Evolutionary conservation across 306 rosid species (phyloP).

Genomic region (Astragalus glycyphyllos): DNA sequence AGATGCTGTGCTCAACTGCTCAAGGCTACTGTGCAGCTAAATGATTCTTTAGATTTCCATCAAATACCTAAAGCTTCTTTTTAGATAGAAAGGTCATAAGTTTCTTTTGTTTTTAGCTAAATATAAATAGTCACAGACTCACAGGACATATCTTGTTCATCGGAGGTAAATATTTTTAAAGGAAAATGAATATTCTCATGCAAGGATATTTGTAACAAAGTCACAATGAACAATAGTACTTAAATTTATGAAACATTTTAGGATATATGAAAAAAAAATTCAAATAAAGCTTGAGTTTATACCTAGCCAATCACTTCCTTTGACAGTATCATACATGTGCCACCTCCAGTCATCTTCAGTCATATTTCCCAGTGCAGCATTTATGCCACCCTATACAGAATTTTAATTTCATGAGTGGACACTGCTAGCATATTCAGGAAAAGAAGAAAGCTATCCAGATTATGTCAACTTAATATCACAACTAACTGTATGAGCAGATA

Average conservation of each 20-base stretch:
- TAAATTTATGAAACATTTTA: background rate
- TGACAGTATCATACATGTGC: conserved; percentile 98
- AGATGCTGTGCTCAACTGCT: conserved; percentile 8
- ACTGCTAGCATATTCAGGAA: background rate
- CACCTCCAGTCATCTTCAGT: conserved; percentile 97
- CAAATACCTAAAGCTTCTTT: conserved; percentile 26
- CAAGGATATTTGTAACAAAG: conserved; percentile 7
- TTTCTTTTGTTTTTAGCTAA: conserved; percentile 21
- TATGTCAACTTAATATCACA: too few relatives aligned
- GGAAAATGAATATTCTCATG: conserved; percentile 5
- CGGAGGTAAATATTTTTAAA: conserved; percentile 25
- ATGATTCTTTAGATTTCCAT: background rate
- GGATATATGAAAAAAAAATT: conserved; percentile 20
- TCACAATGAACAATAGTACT: background rate
- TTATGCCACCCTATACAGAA: conserved; percentile 79
- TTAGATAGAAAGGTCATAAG: conserved; percentile 12
- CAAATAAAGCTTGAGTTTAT: conserved; percentile 1
- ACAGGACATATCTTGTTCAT: conserved; percentile 8
- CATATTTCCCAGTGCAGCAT: conserved; percentile 97
- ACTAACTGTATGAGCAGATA: too few relatives aligned
- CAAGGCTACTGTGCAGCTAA: conserved; percentile 23
- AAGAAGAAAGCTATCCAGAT: too few relatives aligned
- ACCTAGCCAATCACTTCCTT: conserved; percentile 98
- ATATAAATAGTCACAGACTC: too few relatives aligned
- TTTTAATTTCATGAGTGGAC: conserved; percentile 32